Conservation (phyloP, 352 stramenopile genomes). For the Aphanomyces cochlioides region DNA sequence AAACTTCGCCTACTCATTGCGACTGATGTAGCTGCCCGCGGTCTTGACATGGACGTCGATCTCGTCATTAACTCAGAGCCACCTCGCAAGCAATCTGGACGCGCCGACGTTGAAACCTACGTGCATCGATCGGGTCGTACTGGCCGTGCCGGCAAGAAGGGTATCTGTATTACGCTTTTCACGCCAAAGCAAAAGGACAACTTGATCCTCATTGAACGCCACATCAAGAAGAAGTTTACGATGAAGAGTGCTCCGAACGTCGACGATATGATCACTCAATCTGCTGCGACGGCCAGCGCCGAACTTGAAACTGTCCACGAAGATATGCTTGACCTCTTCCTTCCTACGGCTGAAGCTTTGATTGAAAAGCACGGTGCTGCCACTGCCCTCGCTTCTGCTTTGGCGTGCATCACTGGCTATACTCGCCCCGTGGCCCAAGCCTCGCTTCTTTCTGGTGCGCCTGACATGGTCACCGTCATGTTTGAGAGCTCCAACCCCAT, state of each 20-base stretch:
- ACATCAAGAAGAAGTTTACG: conserved; percentile 86
- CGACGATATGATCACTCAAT: conserved; percentile 85
- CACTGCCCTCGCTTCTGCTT: conserved; percentile 67
- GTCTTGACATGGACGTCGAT: conserved; percentile 97
- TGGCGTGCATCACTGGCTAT: conserved; percentile 90
- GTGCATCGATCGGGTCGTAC: conserved; percentile 97
- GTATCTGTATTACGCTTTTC: conserved; percentile 97
- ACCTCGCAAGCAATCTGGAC: conserved; percentile 67
- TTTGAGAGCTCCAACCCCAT: conserved; percentile 84
- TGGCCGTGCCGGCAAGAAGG: conserved; percentile 93
- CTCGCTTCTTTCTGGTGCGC: conserved; percentile 86
- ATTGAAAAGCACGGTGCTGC: conserved; percentile 57
- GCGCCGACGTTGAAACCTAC: conserved; percentile 95
- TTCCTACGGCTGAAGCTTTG: conserved; percentile 61
- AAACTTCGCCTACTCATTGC: conserved; percentile 94
- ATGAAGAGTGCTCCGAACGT: conserved; percentile 77
- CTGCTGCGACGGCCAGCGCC: conserved; percentile 73
- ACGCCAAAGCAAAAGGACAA: conserved; percentile 74
- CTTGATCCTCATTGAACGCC: conserved; percentile 80
- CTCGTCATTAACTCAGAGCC: conserved; percentile 96
- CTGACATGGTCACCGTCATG: conserved; percentile 85
- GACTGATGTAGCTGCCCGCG: conserved; percentile 95
- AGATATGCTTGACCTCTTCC: conserved; percentile 70
- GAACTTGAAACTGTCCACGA: conserved; percentile 80
- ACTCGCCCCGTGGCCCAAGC: conserved; percentile 67